These are phyloP conservation scores for Orbilia quercus DNA, from an alignment of 2,329 filamentous ascomycete species.

Conservation along the genomic window DNA sequence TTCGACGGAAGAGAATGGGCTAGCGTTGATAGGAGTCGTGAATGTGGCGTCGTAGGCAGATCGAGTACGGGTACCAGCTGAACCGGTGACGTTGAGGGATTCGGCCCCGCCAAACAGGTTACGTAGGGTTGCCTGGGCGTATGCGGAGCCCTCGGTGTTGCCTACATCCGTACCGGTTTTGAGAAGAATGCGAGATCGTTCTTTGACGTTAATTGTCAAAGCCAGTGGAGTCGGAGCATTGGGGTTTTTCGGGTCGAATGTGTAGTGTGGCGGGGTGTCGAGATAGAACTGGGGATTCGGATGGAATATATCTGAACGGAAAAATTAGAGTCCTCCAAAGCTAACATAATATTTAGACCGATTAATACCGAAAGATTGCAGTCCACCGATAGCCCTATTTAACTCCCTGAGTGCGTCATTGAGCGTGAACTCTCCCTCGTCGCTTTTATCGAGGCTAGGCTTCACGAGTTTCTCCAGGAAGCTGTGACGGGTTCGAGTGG, in stretches of 20 bases:
- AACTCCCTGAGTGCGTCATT: slow-evolving; percentile 81
- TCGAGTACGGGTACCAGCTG: slow-evolving; percentile 84
- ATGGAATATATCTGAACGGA: slow-evolving; percentile 80
- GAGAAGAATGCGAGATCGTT: slow-evolving; percentile 84
- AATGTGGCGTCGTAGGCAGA: slow-evolving; percentile 91
- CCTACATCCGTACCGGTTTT: slow-evolving; percentile 96
- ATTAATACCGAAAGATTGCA: slow-evolving; percentile 78
- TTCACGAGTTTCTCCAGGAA: slow-evolving; percentile 86
- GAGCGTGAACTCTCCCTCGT: slow-evolving; percentile 77
- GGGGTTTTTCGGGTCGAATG: slow-evolving; percentile 69
- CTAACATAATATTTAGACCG: not conserved
- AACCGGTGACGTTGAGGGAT: slow-evolving; percentile 82
- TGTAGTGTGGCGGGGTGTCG: slow-evolving; percentile 66
- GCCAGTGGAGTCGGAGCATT: slow-evolving; percentile 75
- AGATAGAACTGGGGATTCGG: slow-evolving; percentile 84
- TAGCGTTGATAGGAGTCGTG: slow-evolving; percentile 82
- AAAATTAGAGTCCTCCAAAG: slow-evolving; percentile 30
- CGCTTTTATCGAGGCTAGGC: slow-evolving; percentile 77
- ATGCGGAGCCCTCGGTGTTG: slow-evolving; percentile 92
- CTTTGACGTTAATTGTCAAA: slow-evolving; percentile 79
- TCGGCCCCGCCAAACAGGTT: slow-evolving; percentile 97
- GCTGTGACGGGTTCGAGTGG: slow-evolving; percentile 80
- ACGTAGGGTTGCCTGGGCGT: slow-evolving; percentile 84
- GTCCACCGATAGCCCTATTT: slow-evolving; percentile 76
- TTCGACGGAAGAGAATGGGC: slow-evolving; percentile 82